Evolutionary conservation across 2,329 filamentous ascomycete genomes (phyloP).

Genomic region (Penicillium sp.): DNA sequence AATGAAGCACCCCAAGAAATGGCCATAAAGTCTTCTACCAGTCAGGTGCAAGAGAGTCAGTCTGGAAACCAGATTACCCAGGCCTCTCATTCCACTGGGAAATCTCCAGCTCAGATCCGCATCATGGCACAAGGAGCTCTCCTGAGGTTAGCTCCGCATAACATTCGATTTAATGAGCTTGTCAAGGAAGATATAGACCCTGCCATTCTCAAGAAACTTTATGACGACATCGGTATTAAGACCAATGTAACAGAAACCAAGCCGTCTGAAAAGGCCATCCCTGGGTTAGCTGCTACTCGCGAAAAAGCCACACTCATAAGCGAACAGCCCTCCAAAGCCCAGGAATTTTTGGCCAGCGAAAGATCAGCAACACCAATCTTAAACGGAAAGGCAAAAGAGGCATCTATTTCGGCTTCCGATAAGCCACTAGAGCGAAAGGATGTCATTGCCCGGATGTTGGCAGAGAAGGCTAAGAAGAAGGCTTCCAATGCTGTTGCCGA

Average conservation of each 20-base stretch:
- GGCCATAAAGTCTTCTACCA: not conserved
- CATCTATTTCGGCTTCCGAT: constrained; percentile 6
- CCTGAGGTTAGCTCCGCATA: constrained; percentile 57
- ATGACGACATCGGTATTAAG: constrained; percentile 63
- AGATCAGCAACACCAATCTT: not conserved
- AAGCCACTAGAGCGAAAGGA: constrained; percentile 66
- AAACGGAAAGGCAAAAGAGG: not conserved
- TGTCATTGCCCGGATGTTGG: constrained; percentile 70
- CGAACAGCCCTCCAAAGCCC: not conserved
- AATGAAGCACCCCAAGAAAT: constrained; percentile 15
- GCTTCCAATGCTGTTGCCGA: constrained; percentile 8
- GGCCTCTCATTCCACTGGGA: constrained; percentile 17
- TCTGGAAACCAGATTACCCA: not conserved
- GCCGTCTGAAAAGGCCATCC: not conserved
- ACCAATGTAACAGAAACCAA: constrained; percentile 21
- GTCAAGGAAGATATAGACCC: constrained; percentile 69
- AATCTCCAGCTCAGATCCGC: constrained; percentile 36
- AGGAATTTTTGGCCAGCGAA: not conserved
- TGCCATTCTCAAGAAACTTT: constrained; percentile 59
- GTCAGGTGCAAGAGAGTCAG: not conserved
- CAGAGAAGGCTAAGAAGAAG: constrained; percentile 63
- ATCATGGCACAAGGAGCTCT: constrained; percentile 62
- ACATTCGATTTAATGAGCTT: constrained; percentile 70
- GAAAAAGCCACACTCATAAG: not conserved
- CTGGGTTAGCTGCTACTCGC: constrained; percentile 17